Evolutionary conservation across 2,329 filamentous ascomycete species (phyloP).

Genomic region (Aureobasidium lini): DNA sequence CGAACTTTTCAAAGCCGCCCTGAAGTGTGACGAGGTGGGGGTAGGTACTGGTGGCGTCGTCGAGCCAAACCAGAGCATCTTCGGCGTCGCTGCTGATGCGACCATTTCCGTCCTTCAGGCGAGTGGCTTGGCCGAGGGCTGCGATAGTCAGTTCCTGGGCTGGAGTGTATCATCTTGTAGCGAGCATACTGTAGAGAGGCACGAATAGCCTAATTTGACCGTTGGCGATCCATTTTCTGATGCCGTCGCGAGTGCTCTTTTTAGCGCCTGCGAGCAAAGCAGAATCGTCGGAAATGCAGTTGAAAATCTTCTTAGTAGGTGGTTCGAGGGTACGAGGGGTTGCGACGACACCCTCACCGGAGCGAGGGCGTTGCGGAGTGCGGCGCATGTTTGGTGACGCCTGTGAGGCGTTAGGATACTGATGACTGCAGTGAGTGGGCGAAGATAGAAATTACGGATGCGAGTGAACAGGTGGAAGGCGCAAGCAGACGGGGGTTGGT

Average conservation of each 20-base stretch:
- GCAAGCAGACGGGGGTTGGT: not conserved
- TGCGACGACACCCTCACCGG: not conserved
- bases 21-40: conserved; percentile 39
- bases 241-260: conserved; percentile 44
- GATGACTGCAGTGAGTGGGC: not conserved
- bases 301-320: conserved; percentile 40
- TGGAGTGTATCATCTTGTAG: not conserved
- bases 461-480: not conserved
- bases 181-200: conserved; percentile 41
- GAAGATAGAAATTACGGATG: not conserved
- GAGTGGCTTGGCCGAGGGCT: conserved; percentile 16
- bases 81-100: conserved; percentile 13
- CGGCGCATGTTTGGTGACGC: conserved; percentile 10
- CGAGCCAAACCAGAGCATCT: conserved; percentile 44
- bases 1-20: conserved; percentile 40
- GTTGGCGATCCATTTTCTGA: conserved; percentile 44
- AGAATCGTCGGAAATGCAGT: conserved; percentile 47
- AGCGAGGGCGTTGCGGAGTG: conserved; percentile 7
- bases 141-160: not conserved
- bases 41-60: conserved; percentile 40
- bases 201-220: conserved; percentile 45
- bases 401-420: not conserved
- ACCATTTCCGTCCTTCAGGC: conserved; percentile 16
- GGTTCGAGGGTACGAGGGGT: conserved; percentile 5
- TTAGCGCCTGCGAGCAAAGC: conserved; percentile 44